Evolutionary conservation across 345 rosid species (phyloP), one percentile per base, ranked within the genome.

Genomic region (Murraya paniculata): DNA sequence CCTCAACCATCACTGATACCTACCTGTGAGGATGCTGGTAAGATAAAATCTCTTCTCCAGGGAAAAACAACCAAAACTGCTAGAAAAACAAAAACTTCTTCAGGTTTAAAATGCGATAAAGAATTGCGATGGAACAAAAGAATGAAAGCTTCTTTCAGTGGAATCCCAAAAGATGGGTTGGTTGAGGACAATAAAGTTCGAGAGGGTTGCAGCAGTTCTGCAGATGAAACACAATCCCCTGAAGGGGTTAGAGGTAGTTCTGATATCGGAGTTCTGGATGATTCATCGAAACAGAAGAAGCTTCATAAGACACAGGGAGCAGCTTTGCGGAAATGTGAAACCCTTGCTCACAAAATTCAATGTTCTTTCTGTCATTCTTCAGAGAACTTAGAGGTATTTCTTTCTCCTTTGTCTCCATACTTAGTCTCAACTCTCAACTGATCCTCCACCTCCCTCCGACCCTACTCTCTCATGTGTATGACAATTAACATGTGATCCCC

Each of bases 351-450:
- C 16, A 79, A 80, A 74, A 30, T 70, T 70, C 77, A 82, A 78
- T 96, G 99, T 81, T 90, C 93, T 66, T 96, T 96, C 82, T 96
- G 98, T 83, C 94, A 78, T 73, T 88, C 97, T 79, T 79, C 93
- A 19, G 88, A 89, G 48, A 86, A 79, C 55, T 86, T 97, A 16
- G 94, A 94, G 98, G 99, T 94, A 77, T 64, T 36, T 53, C 30
- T 76, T 74, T 41, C 36, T 71, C 38, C 71, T 67, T 69, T 48
- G 31, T 76, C 35, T 76, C 73, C 45, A 53, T 18, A 18, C 18
- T 19, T 53, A 53, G 57, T 53, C 8, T 53, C 41, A 58, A n/a
- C 18, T 67, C 28, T 9, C 28, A 53, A 73, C 41, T 38, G n/a
- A 72, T 4, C 31, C 48, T 11, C 6, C 39, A 21, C 16, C 57